Evolutionary conservation across 257 asterid species (phyloP).

Genomic region (Solanum dulcamara): DNA sequence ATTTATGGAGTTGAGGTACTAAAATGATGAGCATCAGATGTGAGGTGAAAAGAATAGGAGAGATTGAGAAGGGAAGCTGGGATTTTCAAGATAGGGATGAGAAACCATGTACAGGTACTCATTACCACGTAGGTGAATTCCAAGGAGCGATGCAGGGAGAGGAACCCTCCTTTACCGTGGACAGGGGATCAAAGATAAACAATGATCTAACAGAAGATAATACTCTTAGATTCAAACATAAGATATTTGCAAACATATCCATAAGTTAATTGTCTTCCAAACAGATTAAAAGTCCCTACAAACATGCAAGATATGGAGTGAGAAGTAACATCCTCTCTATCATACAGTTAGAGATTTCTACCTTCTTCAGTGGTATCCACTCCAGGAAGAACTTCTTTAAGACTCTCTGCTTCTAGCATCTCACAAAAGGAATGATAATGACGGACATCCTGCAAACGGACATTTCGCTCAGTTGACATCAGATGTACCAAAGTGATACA

Average conservation of each 20-base stretch:
- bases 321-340: not conserved
- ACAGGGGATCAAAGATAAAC: not conserved
- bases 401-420: conserved; percentile 67
- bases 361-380: conserved; percentile 62
- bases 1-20: not conserved
- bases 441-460: conserved; percentile 41
- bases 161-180: not conserved
- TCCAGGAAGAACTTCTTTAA: conserved; percentile 70
- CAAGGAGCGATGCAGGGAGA: not conserved
- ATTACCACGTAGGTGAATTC: not conserved
- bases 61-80: not conserved
- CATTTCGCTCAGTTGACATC: not conserved
- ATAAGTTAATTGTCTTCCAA: not conserved
- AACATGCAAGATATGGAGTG: not conserved
- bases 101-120: not conserved
- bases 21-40: not conserved
- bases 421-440: conserved; percentile 66
- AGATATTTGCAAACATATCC: not conserved
- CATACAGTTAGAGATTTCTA: conserved; percentile 1
- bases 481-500: not conserved
- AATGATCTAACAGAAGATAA: not conserved
- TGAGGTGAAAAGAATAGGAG: not conserved
- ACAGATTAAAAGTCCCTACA: not conserved
- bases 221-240: not conserved
- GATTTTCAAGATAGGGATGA: not conserved